Percentiles rank a stretch among this genome's conserved stretches.
Conservation (phyloP, 192 early-diverging fungal species). For the Coemansia sp. region DNA sequence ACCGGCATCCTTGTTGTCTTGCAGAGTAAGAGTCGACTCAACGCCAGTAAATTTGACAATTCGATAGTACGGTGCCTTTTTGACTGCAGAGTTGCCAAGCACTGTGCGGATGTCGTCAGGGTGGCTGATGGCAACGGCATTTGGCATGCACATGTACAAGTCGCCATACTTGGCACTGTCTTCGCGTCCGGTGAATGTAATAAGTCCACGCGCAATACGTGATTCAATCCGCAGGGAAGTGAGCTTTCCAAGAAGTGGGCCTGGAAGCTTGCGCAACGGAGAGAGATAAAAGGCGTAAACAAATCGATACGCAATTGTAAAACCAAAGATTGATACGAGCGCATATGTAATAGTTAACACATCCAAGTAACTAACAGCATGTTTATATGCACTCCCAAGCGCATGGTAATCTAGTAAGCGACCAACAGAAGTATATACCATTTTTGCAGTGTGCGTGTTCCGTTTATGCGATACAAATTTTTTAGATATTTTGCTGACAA, state of each 20-base stretch:
- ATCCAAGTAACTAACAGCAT: not conserved
- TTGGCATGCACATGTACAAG: conserved; percentile 21
- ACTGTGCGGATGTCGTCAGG: conserved; percentile 28
- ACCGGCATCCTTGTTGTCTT: conserved; percentile 26
- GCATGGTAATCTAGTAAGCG: no score
- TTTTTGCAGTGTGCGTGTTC: no score
- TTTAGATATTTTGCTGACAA: no score
- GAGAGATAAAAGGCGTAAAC: conserved; percentile 16
- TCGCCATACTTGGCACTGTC: conserved; percentile 32
- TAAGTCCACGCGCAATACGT: conserved; percentile 9
- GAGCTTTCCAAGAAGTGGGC: conserved; percentile 17
- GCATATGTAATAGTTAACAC: not conserved
- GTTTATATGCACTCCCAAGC: no score
- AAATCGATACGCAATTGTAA: not conserved
- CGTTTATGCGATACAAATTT: no score
- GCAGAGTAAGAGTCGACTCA: conserved; percentile 24
- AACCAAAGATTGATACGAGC: not conserved
- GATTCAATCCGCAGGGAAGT: conserved; percentile 11
- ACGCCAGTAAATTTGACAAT: conserved; percentile 26
- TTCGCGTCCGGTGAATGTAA: conserved; percentile 3
- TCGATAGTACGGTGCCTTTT: conserved; percentile 19
- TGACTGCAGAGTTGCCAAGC: conserved; percentile 18
- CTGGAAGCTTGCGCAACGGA: conserved; percentile 24
- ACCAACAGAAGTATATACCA: no score
- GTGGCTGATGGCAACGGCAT: conserved; percentile 25